These are phyloP conservation scores for Saprolegnia parasitica DNA, from an alignment of 352 stramenopile species.

Conservation along the genomic window DNA sequence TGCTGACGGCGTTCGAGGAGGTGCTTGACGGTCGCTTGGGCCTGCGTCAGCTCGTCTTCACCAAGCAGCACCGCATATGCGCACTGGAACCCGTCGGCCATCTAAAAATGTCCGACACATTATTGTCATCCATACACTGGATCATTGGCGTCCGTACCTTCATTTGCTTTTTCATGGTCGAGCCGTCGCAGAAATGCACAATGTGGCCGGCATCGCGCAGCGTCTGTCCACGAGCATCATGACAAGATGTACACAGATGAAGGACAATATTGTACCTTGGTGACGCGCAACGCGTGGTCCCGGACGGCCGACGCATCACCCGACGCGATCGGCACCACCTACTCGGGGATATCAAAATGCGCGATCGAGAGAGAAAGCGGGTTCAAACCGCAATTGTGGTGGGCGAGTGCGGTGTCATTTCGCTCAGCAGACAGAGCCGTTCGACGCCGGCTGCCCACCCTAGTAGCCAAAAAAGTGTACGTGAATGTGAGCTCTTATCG, in stretches of 20 bases:
- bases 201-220: slow-evolving; percentile 54
- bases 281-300: slow-evolving; percentile 57
- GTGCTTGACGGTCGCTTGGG: slow-evolving; percentile 74
- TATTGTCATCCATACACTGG: no score
- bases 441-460: slow-evolving; percentile 83
- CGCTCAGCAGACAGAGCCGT: slow-evolving; percentile 57
- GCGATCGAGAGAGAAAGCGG: not conserved
- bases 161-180: slow-evolving; percentile 86
- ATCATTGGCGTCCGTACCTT: no score
- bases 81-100: slow-evolving; percentile 64
- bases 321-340: slow-evolving; percentile 65
- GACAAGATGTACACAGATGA: slow-evolving; percentile 7
- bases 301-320: slow-evolving; percentile 45
- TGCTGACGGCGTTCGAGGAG: slow-evolving; percentile 51
- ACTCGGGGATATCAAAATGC: slow-evolving; percentile 1
- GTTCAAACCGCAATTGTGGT: slow-evolving; percentile 53
- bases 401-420: slow-evolving; percentile 29
- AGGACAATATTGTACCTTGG: slow-evolving; percentile 37
- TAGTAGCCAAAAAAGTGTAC: not conserved
- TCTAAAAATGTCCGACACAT: no score
- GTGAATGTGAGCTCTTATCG: not conserved
- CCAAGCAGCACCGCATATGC: slow-evolving; percentile 71
- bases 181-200: slow-evolving; percentile 81
- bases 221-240: slow-evolving; percentile 29
- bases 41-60: slow-evolving; percentile 57